A percentile compares a stretch with the other conserved stretches of the same genome.
Conservation (phyloP, 768 basidiomycete species). For the Pleurotus salmoneostramineus region DNA sequence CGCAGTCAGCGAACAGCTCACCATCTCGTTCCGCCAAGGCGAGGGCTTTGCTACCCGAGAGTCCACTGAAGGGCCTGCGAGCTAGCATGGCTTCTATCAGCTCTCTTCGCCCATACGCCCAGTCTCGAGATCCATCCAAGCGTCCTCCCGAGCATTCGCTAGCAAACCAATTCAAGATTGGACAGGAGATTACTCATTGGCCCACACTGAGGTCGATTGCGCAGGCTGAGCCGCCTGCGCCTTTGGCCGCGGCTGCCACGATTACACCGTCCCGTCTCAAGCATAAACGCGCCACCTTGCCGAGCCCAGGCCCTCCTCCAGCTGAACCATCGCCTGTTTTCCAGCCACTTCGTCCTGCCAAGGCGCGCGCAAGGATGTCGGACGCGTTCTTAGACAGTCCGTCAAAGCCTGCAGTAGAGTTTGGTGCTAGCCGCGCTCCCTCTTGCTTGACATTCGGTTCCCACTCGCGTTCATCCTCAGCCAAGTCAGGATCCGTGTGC, state of each 20-base stretch:
- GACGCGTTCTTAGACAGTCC: slow-evolving; percentile 17
- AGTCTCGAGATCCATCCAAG: slow-evolving; percentile 14
- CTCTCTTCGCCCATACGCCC: slow-evolving; percentile 38
- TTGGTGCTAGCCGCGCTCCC: slow-evolving; percentile 26
- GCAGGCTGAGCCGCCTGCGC: slow-evolving; percentile 15
- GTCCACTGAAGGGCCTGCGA: slow-evolving; percentile 32
- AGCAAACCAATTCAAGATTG: slow-evolving; percentile 12
- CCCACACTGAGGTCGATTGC: slow-evolving; percentile 16
- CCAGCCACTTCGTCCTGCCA: slow-evolving; percentile 53
- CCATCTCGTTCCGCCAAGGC: slow-evolving; percentile 28
- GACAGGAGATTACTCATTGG: slow-evolving; percentile 15
- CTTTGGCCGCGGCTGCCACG: slow-evolving; percentile 9
- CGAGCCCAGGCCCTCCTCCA: slow-evolving; percentile 38
- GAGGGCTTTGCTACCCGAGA: slow-evolving; percentile 23
- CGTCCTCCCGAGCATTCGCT: not conserved
- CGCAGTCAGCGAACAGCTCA: slow-evolving; percentile 15
- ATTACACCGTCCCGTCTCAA: slow-evolving; percentile 26
- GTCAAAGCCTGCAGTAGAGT: slow-evolving; percentile 16
- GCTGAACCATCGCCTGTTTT: slow-evolving; percentile 56
- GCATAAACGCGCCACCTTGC: slow-evolving; percentile 51
- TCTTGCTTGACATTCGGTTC: slow-evolving; percentile 36
- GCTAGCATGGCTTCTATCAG: slow-evolving; percentile 35
- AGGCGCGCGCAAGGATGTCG: slow-evolving; percentile 15
- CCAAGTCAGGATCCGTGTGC: slow-evolving; percentile 11
- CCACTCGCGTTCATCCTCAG: slow-evolving; percentile 17